Evolutionary conservation across 352 stramenopile species (phyloP), one percentile per base, ranked within the genome.

Genomic region (Globisporangium paddicum): DNA sequence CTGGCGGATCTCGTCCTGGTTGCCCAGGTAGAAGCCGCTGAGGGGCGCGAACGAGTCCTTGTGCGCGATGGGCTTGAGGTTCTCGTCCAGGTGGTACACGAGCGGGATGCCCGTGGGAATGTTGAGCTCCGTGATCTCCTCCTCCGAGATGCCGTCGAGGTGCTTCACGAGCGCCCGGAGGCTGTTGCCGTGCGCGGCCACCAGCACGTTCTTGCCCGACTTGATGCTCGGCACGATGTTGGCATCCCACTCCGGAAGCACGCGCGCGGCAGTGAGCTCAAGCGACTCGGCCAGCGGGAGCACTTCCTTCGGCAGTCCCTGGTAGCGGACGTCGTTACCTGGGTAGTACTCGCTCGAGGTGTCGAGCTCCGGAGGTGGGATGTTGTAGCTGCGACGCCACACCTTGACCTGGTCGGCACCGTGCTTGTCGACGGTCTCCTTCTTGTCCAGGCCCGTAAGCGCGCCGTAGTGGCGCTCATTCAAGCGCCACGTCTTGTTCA

Each of bases 381-480:
- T 97, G 80, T 99, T 96, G 81, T 99, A 99, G 67, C 85, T 97
- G 57, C 97, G 87, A 64, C 97, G 83, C 97, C 97, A 99, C 64
- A 98, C 75, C 55, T 96, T 87, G 51, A 99, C 96, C 54, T 97
- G 73, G 30, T 98, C 92, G 42, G 92, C 79, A 49, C 96, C 97
- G 80, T 99, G 93, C 80, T 99, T 98, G 63, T 98, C 93, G 1
- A 99, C 96, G 5, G 97, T 99, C 75, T 99, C 87, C 75, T 99
- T 89, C 83, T 99, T 99, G 83, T 99, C 96, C 19, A 99, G 80
- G 38, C 97, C 98, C 66, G 97, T 97, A 47, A 99, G 82, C n/a
- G 82, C 89, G 59, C 98, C 98, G 67, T 99, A 99, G 79, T 99
- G 96, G 62, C 97, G 85, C 77, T 99, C 98, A 68, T 99, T 99